Evolutionary conservation across 164 flowering plant genomes (phyloP), one percentile per base, ranked within the genome.

Genomic region (Dillenia suffruticosa): DNA sequence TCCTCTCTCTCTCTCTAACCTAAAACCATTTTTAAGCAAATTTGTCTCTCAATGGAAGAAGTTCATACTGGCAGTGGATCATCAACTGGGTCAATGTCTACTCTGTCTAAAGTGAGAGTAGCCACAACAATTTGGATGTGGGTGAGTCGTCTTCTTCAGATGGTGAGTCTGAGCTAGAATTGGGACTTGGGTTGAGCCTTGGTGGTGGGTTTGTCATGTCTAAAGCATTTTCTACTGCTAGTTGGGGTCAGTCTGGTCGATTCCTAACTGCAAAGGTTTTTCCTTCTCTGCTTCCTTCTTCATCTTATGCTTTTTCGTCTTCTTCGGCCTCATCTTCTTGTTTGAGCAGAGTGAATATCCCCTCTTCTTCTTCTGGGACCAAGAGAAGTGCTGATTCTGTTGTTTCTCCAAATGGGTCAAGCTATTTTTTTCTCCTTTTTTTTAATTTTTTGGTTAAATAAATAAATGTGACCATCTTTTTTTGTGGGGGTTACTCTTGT

Each of bases 101-200:
- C 78, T 5, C 71, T 68, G 47, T 67, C 73, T 32, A 76, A 72
- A 56, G 72, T 57, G 80, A 72, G 72, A 19, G 72, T 69, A 53
- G 63, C 68, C 72, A 67, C 63, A 19, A 72, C 52, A 57, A 59
- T 19, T 61, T 72, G 59, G 71, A 22, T 74, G 1, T 19, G 74
- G 12, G 61, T 73, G 87, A 82, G 64, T 80, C 66, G 15, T 63
- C 74, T 43, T 79, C 77, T 0, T 72, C 59, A 51, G 60, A 72
- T 12, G 59, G 47, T n/a, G 74, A 65, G 56, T 26, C 76, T 51
- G 81, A 81, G 70, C 75, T 84, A 43, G 90, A 84, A 26, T 67
- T 86, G 66, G 90, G 89, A 22, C 87, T 89, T 49, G 86, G 88
- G 8, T 71, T 86, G 40, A 75, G 88, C 32, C 75, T 81, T 46